Base-by-base conservation (phyloP, 345 rosid species). In the Citrus inodora region DNA sequence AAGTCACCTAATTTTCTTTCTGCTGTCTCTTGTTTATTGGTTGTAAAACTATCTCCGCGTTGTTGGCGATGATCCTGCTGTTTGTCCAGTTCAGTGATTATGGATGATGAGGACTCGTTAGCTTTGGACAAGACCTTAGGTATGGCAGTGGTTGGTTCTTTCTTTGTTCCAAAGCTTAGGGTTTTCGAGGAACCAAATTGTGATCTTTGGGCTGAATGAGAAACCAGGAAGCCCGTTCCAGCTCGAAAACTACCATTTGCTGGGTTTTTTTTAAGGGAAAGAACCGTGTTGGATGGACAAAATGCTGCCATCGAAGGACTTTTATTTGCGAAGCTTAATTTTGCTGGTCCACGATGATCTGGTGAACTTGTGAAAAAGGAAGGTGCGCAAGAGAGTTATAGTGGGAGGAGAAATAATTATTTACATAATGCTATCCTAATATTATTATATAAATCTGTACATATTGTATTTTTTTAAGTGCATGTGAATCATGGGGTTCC, bases 271-370 rank as follows among this genome's bases (percentile, higher is more conserved):
- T 65, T 68, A 74, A 51, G 64, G 25, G 74, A 69, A 14, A 86
- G 83, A 68, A 82, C 56, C 1, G 83, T 60, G 82, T 70, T 64
- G 58, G 87, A 76, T 5, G 85, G 76, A 82, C 83, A 72, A 46
- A 82, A 48, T 38, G 94, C 68, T 2, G 69, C 89, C 92, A 89
- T 90, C 68, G 74, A 51, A n/a, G 69, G 67, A 55, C 27, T 13
- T 58, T 32, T 32, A 32, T 4, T n/a, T 10, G 17, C 16, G n/a
- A 73, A 60, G 55, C 76, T 68, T 46, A 13, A 13, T 11, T 46
- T n/a, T 53, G 58, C 58, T 16, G 65, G 76, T 58, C 51, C 33
- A 72, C 24, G 71, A 3, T 46, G 32, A 13, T 3, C 51, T 24
- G 62, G 30, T 10, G 2, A 22, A 33, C 1, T 60, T 11, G 11